A percentile compares a stretch with the other conserved stretches of the same genome.
Evolutionary conservation across 2,329 filamentous ascomycete species (phyloP).

Genomic region (Aspergillus luchuensis): DNA sequence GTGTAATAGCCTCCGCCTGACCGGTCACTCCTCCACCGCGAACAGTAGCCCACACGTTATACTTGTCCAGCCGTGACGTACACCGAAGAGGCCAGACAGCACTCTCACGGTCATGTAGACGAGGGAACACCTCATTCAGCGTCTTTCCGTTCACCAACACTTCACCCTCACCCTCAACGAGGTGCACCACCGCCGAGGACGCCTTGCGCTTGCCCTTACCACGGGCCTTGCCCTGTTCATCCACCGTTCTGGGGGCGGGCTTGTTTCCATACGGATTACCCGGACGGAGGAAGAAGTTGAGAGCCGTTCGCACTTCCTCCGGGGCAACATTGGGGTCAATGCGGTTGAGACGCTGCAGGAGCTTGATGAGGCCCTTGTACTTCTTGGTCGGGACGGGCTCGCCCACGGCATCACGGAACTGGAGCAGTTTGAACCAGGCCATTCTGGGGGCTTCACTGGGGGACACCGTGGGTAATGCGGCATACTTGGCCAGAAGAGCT

Average conservation of each 20-base stretch:
- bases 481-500: conserved; percentile 70
- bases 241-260: conserved; percentile 65
- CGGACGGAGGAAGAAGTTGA: conserved; percentile 72
- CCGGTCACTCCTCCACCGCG: conserved; percentile 88
- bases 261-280: conserved; percentile 70
- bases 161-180: conserved; percentile 92
- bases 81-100: conserved; percentile 86
- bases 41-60: conserved; percentile 89
- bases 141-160: conserved; percentile 86
- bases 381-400: conserved; percentile 75
- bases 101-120: conserved; percentile 91
- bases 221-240: conserved; percentile 74
- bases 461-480: conserved; percentile 69
- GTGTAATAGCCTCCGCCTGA: conserved; percentile 89
- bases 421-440: conserved; percentile 76
- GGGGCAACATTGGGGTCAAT: conserved; percentile 81
- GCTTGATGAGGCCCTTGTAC: conserved; percentile 73
- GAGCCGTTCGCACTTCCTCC: conserved; percentile 63
- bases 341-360: conserved; percentile 78
- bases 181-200: conserved; percentile 77
- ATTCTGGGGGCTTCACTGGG: conserved; percentile 69
- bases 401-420: conserved; percentile 71
- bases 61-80: conserved; percentile 85
- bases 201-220: conserved; percentile 86
- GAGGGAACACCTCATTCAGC: conserved; percentile 78